A percentile compares a stretch with the other conserved stretches of the same genome.
Conservation (phyloP, 805 yeast species). For the Lipomyces japonicus region DNA sequence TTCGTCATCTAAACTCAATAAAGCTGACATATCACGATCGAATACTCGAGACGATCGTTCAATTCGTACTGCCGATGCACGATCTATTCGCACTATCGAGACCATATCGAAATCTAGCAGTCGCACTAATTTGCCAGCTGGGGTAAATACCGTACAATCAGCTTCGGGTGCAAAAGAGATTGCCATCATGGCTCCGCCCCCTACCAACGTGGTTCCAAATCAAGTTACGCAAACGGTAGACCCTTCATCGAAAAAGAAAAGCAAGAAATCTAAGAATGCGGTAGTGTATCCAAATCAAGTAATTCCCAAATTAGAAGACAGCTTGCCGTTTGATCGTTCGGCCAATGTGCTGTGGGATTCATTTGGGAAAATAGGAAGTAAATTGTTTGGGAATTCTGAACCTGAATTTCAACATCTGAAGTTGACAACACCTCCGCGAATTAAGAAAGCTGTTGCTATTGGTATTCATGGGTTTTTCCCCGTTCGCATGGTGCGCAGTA, state of each 20-base stretch:
- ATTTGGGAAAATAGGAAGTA: constrained; percentile 7
- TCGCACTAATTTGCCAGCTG: background rate
- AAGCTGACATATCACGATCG: constrained; percentile 2
- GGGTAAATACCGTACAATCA: constrained; percentile 16
- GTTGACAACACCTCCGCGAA: constrained; percentile 14
- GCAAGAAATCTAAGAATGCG: constrained; percentile 17
- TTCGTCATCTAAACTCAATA: background rate
- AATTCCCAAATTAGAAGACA: constrained; percentile 22
- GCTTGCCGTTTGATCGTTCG: constrained; percentile 7
- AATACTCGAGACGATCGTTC: constrained; percentile 2
- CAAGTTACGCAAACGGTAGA: background rate
- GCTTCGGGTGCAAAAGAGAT: constrained; percentile 24
- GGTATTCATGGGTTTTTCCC: constrained; percentile 99
- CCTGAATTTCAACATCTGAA: constrained; percentile 6
- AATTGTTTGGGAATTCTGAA: constrained; percentile 6
- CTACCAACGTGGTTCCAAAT: constrained; percentile 7
- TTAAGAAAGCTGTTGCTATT: constrained; percentile 61
- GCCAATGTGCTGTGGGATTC: constrained; percentile 13
- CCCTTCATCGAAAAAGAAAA: constrained; percentile 8
- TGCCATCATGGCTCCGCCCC: constrained; percentile 23
- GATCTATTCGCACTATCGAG: constrained; percentile 17
- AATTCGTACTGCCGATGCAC: constrained; percentile 1
- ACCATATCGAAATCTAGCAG: constrained; percentile 13
- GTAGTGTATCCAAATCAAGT: constrained; percentile 22
- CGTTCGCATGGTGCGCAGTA: constrained; percentile 71